Percentiles rank a stretch among this genome's conserved stretches.
Evolutionary conservation across 768 basidiomycete species (phyloP).

Genomic region (Cytidiella melzeri): DNA sequence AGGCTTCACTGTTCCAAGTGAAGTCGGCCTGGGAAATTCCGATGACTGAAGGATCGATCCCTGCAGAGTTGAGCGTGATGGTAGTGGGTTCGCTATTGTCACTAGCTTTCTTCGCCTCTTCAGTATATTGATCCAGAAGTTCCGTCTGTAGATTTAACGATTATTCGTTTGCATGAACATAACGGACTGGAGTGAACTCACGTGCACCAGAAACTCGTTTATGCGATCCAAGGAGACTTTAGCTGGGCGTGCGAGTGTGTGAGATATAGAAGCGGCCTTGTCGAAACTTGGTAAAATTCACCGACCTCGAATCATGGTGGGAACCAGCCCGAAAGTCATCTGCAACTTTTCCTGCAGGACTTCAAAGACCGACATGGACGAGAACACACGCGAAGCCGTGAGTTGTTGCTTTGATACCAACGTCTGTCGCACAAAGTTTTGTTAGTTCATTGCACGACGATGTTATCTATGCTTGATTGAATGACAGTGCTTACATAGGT

Average conservation of each 20-base stretch:
- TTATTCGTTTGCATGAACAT: background rate
- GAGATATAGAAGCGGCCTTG: no score
- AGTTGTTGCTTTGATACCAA: constrained; percentile 31
- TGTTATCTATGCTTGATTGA: constrained; percentile 23
- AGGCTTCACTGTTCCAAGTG: constrained; percentile 42
- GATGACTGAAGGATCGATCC: constrained; percentile 28
- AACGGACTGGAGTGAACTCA: background rate
- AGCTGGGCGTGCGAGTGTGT: constrained; percentile 3
- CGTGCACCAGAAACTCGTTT: constrained; percentile 12
- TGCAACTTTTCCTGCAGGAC: constrained; percentile 14
- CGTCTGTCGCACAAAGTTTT: constrained; percentile 17
- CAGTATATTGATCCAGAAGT: constrained; percentile 37
- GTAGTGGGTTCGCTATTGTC: constrained; percentile 7
- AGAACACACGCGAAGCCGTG: constrained; percentile 17
- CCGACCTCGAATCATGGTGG: constrained; percentile 15
- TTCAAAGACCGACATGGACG: constrained; percentile 17
- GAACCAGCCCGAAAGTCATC: constrained; percentile 20
- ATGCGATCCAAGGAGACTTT: constrained; percentile 12
- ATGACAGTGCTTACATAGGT: constrained; percentile 40
- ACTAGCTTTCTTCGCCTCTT: constrained; percentile 1
- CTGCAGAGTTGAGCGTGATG: background rate
- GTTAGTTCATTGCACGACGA: constrained; percentile 35
- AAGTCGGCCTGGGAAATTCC: constrained; percentile 54
- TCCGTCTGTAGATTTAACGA: constrained; percentile 35
- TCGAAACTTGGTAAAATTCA: background rate